Base-by-base conservation (phyloP, 169 alveolate species). In the Plasmodium gaboni region DNA sequence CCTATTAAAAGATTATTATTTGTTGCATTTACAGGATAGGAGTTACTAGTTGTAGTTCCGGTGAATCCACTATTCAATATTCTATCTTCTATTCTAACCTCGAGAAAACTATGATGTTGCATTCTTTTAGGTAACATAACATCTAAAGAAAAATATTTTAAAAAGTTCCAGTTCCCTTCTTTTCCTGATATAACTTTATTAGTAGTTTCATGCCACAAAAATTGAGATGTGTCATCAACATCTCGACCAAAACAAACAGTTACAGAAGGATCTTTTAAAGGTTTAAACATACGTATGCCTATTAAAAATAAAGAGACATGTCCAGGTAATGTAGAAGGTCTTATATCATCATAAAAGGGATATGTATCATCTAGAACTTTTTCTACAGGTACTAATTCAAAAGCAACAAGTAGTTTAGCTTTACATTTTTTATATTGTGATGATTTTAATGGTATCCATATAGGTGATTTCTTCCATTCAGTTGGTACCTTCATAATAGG, bases 381-480 rank as follows among this genome's bases (percentile, higher is more conserved):
- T 61, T 93, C 96, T n/a, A 44, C 63, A 3, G 96, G 96, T 1
- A 96, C 93, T 32, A 96, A 90, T 68, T 96, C 98, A 44, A 96
- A 96, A 8, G 98, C 96, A 9, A 94, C 95, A 57, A 96, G 87
- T 6, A 96, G 85, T 53, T 93, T 92, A 6, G 98, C 97, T 65
- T 93, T 94, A 71, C 96, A 95, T 55, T 93, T 92, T 10, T 94
- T 93, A 85, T 95, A 93, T 55, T 91, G 92, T 10, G 94, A 92
- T 24, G 98, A 94, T 69, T 93, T 95, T 22, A 96, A 93, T 42
- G 65, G 87, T 26, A 95, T 91, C 98, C 98, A 96, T 22, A 91
- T 94, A 12, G 98, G 98, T 7, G 97, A 96, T 68, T 94, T 87
- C 57, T 91, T 93, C 98, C 98, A 96, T 88, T 93, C 98, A 53